A percentile compares a stretch with the other conserved stretches of the same genome.
phyloP scores from a whole-genome alignment of 805 yeast species.

The Candida hungchunana region DNA sequence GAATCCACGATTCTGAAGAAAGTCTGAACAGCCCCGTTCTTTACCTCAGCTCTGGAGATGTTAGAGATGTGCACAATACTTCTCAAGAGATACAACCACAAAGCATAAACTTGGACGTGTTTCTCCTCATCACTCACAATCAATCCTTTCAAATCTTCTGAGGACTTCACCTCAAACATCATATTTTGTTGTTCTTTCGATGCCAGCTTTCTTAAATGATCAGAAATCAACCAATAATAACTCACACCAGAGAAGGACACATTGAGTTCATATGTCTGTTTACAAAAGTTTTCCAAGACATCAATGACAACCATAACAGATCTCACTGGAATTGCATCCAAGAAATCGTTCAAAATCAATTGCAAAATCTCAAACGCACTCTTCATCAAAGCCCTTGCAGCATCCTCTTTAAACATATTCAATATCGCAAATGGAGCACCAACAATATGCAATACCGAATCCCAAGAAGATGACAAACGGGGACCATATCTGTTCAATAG shows the following conservation, averaged over 20 bases:
- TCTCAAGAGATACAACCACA: slow-evolving; percentile 64
- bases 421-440: slow-evolving; percentile 52
- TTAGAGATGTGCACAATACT: slow-evolving; percentile 58
- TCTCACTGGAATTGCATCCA: slow-evolving; percentile 64
- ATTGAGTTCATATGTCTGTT: slow-evolving; percentile 71
- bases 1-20: slow-evolving; percentile 78
- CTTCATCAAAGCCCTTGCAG: slow-evolving; percentile 40
- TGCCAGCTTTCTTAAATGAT: slow-evolving; percentile 43
- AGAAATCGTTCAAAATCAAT: slow-evolving; percentile 79
- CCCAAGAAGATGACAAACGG: slow-evolving; percentile 64
- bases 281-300: slow-evolving; percentile 65
- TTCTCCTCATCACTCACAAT: slow-evolving; percentile 23
- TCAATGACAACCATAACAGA: slow-evolving; percentile 65
- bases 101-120: slow-evolving; percentile 31
- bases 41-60: slow-evolving; percentile 71
- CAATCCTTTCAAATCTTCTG: slow-evolving; percentile 25
- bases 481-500: slow-evolving; percentile 78
- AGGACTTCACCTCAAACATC: slow-evolving; percentile 16
- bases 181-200: slow-evolving; percentile 5
- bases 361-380: slow-evolving; percentile 80
- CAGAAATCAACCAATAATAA: slow-evolving; percentile 90
- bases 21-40: slow-evolving; percentile 88
- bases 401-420: slow-evolving; percentile 19
- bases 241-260: slow-evolving; percentile 89
- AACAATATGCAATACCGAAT: slow-evolving; percentile 55